A percentile compares a stretch with the other conserved stretches of the same genome.
Evolutionary conservation across 1,284 basidiomycete genomes (phyloP).

Genomic region (Cerioporus squamosus): DNA sequence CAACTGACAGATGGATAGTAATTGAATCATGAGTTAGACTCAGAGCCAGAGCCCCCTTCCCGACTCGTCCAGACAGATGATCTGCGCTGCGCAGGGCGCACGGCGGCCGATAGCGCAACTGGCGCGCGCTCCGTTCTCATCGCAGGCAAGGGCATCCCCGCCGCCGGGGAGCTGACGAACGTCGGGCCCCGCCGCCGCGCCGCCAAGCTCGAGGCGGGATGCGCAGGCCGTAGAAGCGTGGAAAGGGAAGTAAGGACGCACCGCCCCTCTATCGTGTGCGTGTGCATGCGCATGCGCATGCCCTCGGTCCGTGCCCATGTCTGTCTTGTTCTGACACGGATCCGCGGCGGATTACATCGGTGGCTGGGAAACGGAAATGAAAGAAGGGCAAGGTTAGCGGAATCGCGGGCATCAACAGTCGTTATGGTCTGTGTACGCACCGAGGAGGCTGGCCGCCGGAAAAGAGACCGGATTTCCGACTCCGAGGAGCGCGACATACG

Average conservation of each 20-base stretch:
- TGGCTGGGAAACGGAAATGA: not conserved
- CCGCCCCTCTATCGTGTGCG: not conserved
- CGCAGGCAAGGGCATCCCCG: not conserved
- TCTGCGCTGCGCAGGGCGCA: not conserved
- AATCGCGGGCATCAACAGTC: too few species aligned
- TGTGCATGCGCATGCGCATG: too few species aligned
- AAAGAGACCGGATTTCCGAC: too few species aligned
- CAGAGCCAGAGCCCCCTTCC: not conserved
- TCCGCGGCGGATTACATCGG: not conserved
- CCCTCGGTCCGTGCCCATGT: too few species aligned
- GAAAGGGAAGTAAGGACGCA: not conserved
- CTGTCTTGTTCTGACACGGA: not conserved
- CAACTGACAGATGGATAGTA: too few species aligned
- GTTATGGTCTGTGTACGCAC: too few species aligned
- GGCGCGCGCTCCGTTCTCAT: conserved; percentile 11
- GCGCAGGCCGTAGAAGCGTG: conserved; percentile 2
- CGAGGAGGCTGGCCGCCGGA: too few species aligned
- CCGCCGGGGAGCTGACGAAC: too few species aligned
- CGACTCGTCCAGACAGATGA: not conserved
- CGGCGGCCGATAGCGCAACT: not conserved
- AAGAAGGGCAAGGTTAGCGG: not conserved
- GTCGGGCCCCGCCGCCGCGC: not conserved
- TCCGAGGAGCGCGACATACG: too few species aligned
- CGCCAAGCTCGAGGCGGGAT: conserved; percentile 8
- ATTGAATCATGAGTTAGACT: too few species aligned